Percentiles rank a stretch among this genome's conserved stretches.
phyloP scores from a whole-genome alignment of 257 asterid species.

The Jaltomata sinuosa region DNA sequence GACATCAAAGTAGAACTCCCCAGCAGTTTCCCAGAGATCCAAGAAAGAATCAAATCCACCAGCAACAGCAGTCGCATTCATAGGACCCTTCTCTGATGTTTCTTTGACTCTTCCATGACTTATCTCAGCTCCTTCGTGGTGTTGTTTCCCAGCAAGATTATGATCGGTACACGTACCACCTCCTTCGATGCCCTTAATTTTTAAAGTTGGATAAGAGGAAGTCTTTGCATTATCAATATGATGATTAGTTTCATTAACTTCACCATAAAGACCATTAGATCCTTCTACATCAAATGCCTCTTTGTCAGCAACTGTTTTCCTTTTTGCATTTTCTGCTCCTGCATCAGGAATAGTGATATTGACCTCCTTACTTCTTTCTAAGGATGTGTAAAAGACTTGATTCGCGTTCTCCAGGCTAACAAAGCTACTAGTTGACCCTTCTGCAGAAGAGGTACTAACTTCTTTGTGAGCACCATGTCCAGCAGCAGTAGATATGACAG shows the following conservation, averaged over 20 bases:
- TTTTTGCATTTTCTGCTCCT: constrained; percentile 23
- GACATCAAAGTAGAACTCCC: constrained; percentile 71
- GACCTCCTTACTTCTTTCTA: constrained; percentile 18
- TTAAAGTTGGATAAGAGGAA: constrained; percentile 18
- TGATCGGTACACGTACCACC: constrained; percentile 15
- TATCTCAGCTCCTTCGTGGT: constrained; percentile 20
- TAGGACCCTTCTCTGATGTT: constrained; percentile 55
- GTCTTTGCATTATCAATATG: constrained; percentile 16
- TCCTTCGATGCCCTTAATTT: constrained; percentile 13
- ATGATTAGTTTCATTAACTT: constrained; percentile 20
- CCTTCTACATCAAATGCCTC: constrained; percentile 24
- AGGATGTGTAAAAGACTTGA: constrained; percentile 3
- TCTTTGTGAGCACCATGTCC: constrained; percentile 34
- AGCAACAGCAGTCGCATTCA: constrained; percentile 49
- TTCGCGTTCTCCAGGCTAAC: constrained; percentile 27
- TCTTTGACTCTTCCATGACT: constrained; percentile 21
- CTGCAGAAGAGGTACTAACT: constrained; percentile 47
- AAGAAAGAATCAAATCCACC: constrained; percentile 86
- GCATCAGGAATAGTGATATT: constrained; percentile 11
- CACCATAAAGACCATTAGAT: constrained; percentile 14
- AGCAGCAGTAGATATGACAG: constrained; percentile 34
- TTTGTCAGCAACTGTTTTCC: constrained; percentile 21
- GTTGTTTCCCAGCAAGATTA: constrained; percentile 21
- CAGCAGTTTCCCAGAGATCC: constrained; percentile 57
- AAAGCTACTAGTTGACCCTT: constrained; percentile 59